Base-by-base conservation (phyloP, 2,329 filamentous ascomycete species). In the Fusarium brevicatenulatum region DNA sequence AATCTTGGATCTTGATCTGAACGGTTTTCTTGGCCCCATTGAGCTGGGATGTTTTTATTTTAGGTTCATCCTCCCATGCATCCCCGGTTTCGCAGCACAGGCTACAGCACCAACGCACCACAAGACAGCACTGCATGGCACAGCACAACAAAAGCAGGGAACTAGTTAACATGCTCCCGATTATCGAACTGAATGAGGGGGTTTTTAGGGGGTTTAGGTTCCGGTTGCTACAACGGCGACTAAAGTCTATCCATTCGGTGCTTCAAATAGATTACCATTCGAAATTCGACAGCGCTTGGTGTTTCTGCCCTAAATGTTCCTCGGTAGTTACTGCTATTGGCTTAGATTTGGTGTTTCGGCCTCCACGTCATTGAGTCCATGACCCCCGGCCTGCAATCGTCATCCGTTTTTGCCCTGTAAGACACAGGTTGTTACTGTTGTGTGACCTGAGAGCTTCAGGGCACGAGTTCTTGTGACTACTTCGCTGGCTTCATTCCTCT, bases 361-460 rank as follows among this genome's bases (percentile, higher is more conserved):
- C 46, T 34, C 52, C 30, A 64, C 67, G 62, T 71, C 70, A 73
- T 71, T 71, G 63, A 67, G 67, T 64, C 52, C 11, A 40, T 19
- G 42, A 60, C 57, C 66, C 66, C 54, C 34, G 59, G 50, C 55
- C 46, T 74, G 56, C 53, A 60, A 69, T 42, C 71, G 71, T 74
- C 71, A 74, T 74, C 46, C 52, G 59, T 66, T 74, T 74, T 60
- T 59, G 13, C n/a, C 18, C 52, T 66, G 42, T 58, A 37, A 44
- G 39, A 69, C 58, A 40, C n/a, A 39, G 28, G 56, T 36, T 18
- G 42, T 55, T 49, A 18, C n/a, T 60, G 44, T 42, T 44, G 43
- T 72, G 37, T 52, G 34, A 72, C 69, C 55, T 7, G 28, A 19
- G 32, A 60, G 36, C n/a, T 54, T 28, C n/a, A 49, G 21, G 30